Evolutionary conservation across 2,329 filamentous ascomycete species (phyloP), one percentile per base, ranked within the genome.

Genomic region (Pseudonectria foliicola): DNA sequence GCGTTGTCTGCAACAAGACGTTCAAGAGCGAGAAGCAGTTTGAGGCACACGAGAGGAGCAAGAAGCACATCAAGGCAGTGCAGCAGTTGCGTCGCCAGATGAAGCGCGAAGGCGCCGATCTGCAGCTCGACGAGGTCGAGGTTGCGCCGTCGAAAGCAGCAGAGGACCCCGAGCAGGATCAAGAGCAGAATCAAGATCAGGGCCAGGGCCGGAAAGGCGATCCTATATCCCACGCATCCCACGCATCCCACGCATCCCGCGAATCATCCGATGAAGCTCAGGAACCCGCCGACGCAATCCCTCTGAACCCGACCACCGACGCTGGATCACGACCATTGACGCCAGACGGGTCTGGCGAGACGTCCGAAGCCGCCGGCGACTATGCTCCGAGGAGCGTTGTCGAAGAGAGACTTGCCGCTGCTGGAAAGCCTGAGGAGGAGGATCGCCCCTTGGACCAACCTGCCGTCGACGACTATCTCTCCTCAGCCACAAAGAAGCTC

Each of bases 21-120:
- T 98, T 96, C 63, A 77, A 95, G 62, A 96, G 89, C 52, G 85
- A 94, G 55, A 88, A 87, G 46, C 90, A 96, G 54, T 88, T 84
- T 41, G 80, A 93, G 52, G 82, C 84, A 3, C 92, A 98, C 52
- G 89, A 95, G 63, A 87, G 83, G 64, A 96, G 90, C 68, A 98
- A 95, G 60, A 98, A 96, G 62, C 92, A 98, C 53, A 62, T 81
- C 42, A 96, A 95, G 56, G 82, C 87, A 3, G 73, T 95, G 6
- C 81, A 89, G 46, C 76, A 88, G 41, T 62, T 98, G 26, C 79
- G 78, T 50, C 73, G 77, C 51, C 81, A 92, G 56, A 94, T 98
- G 88, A 76, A 73, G 48, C 79, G 81, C 48, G 85, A 98, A 52
- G 82, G 89, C 50, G 67, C 69, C 30, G 69, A 78, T 31, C 58